Conservation (phyloP, 371 early-diverging fungal genomes). For the Coelomomyces lativittatus region DNA sequence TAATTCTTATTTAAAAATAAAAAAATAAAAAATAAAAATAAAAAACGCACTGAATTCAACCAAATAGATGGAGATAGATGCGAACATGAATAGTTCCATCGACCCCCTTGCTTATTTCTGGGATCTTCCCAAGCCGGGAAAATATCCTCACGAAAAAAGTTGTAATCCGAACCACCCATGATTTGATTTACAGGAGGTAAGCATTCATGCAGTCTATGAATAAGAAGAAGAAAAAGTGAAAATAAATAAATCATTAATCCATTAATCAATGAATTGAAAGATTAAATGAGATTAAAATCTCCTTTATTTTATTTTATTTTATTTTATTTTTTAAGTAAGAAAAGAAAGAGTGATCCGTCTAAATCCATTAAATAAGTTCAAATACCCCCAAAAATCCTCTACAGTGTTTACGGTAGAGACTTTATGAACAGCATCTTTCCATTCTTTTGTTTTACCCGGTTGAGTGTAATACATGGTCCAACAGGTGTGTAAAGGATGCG, state of each 20-base stretch:
- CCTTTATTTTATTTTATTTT: neutral
- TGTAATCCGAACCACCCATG: constrained; percentile 68
- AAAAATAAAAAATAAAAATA: too few species aligned
- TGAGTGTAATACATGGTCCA: constrained; percentile 93
- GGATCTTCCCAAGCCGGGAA: constrained; percentile 99
- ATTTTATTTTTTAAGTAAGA: neutral
- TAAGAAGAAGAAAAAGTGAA: neutral
- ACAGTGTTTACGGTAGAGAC: constrained; percentile 70
- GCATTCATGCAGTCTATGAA: constrained; percentile 63
- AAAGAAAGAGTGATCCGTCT: neutral
- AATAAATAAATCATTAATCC: neutral
- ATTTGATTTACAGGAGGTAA: constrained; percentile 62
- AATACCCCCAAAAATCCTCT: constrained; percentile 88
- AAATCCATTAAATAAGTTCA: neutral
- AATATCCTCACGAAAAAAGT: constrained; percentile 89
- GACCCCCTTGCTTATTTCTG: constrained; percentile 87
- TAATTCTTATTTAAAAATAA: too few species aligned
- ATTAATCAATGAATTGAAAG: neutral
- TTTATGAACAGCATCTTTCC: constrained; percentile 74
- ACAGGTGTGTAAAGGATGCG: constrained; percentile 65
- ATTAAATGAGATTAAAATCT: neutral
- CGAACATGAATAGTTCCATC: too few species aligned
- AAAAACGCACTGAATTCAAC: too few species aligned
- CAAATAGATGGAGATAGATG: too few species aligned
- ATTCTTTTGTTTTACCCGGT: constrained; percentile 49